Base-by-base conservation (phyloP, 2,329 filamentous ascomycete genomes). In the Aotearoamyces nothofagi region DNA sequence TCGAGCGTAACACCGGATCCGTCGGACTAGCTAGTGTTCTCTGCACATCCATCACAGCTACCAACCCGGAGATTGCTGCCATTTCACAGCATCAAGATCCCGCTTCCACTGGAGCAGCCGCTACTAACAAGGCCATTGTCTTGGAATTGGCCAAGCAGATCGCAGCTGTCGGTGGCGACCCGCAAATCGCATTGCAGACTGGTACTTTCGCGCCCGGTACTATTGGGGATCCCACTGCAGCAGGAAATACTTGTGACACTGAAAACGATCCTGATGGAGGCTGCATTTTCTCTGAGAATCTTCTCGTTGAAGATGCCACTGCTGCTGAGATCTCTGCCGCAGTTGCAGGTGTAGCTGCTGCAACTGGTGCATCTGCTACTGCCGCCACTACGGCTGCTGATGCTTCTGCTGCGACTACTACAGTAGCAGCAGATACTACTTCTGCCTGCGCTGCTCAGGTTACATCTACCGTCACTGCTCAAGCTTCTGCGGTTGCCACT, bases 1-100 rank as follows among this genome's bases (percentile, higher is more conserved):
- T 69, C 13, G 71, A 76, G 57, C 61, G 69, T 32, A 76, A 76
- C 53, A 75, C 69, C 15, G 63, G 54, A 27, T 41, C 44, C 8
- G 69, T 76, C 35, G 71, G 70, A 27, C 50, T 58, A 24, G 61
- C 58, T n/a, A 71, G 65, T 26, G 65, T 60, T 17, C 50, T 62
- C 27, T 79, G 73, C 55, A 60, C 51, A 22, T 54, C 51, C 47
- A 69, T 61, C 43, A 56, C 51, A 22, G 67, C 73, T 10, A 56
- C 58, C 33, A 79, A 79, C 52, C 61, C 72, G 3, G 72, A 78
- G 54, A 75, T 79, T 42, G 64, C 60, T 15, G 69, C 69, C 24
- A 47, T 79, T 34, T 53, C 58, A 30, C 70, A 76, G 51, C 73
- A 78, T 51, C 72, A 79, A 52, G 74, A 79, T 46, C 70, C 74